Evolutionary conservation across 768 basidiomycete species (phyloP), one percentile per base, ranked within the genome.

Genomic region (Termitomyces titanicus): DNA sequence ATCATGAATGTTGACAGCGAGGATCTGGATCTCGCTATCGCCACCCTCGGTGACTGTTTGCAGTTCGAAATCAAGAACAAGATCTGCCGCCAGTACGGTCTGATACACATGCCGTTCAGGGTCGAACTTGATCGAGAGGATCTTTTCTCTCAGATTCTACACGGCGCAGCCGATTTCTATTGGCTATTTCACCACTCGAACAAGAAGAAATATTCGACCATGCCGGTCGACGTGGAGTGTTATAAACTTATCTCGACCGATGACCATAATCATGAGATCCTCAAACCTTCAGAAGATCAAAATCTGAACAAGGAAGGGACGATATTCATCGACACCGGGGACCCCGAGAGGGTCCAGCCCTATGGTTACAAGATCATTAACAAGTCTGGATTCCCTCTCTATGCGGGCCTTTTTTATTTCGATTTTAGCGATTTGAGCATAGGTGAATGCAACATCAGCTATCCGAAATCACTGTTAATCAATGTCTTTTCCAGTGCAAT

Each of bases 371-470:
- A 17, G 18, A 51, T 51, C 5, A 42, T 2, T 8, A 51, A 51
- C 27, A 10, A 5, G 5, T 43, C 27, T 2, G 25, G 18, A 1
- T 2, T 20, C 1, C n/a, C 24, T 31, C 50, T 51, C 17, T 31
- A 51, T 42, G 50, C 13, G 18, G 31, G 29, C 4, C 27, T 51
- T 25, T 51, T 51, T 5, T 42, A 51, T 17, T 42, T 52, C 8
- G 42, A 44, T 25, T 8, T 52, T 20, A 52, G 31, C 51, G 29
- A 52, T n/a, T 33, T 52, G 40, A 45, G 51, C 20, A 52, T 52
- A 17, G 29, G 51, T 52, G 7, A 40, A 27, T 51, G 13, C 24
- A 4, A 22, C 13, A 35, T 20, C n/a, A 18, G 9, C 15, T n/a
- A 11, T 22, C 33, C 12, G 7, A n/a, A 1, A n/a, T 10, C 18